These are phyloP conservation scores for Oropetium thomaeum DNA, from an alignment of 176 grass and related monocot genomes.

Conservation along the genomic window DNA sequence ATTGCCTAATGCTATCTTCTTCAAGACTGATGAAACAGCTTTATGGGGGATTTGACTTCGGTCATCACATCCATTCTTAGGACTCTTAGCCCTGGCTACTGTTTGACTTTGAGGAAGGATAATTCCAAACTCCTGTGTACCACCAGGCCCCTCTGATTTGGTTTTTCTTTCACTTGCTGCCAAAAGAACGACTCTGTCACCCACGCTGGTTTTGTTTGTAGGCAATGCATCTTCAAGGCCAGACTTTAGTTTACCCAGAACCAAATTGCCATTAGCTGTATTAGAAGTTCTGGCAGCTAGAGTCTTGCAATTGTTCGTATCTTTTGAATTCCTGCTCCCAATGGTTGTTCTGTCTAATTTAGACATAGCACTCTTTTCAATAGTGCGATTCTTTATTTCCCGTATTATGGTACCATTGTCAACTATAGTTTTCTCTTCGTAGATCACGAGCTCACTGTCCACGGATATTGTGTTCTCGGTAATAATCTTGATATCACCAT, in stretches of 20 bases:
- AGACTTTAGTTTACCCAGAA: slow-evolving; percentile 22
- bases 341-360: slow-evolving; percentile 14
- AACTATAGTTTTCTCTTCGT: slow-evolving; percentile 93
- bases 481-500: slow-evolving; percentile 54
- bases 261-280: slow-evolving; percentile 32
- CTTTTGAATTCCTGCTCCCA: slow-evolving; percentile 25
- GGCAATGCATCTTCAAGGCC: slow-evolving; percentile 26
- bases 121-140: slow-evolving; percentile 28
- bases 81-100: slow-evolving; percentile 40
- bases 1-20: slow-evolving; percentile 55
- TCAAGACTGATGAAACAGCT: slow-evolving; percentile 42
- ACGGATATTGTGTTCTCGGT: slow-evolving; percentile 50
- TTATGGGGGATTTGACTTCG: slow-evolving; percentile 51
- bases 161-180: slow-evolving; percentile 46
- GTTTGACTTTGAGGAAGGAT: slow-evolving; percentile 52
- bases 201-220: slow-evolving; percentile 37
- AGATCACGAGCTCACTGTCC: slow-evolving; percentile 55
- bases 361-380: slow-evolving; percentile 45
- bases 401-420: slow-evolving; percentile 48
- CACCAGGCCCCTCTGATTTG: slow-evolving; percentile 44
- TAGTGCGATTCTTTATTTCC: slow-evolving; percentile 63
- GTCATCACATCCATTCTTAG: slow-evolving; percentile 39
- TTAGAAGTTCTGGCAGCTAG: slow-evolving; percentile 26
- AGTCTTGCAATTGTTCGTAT: slow-evolving; percentile 27
- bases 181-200: slow-evolving; percentile 52